Percentiles rank a stretch among this genome's conserved stretches.
Evolutionary conservation across 2,329 filamentous ascomycete genomes (phyloP).

Genomic region (Dendryphion nanum): DNA sequence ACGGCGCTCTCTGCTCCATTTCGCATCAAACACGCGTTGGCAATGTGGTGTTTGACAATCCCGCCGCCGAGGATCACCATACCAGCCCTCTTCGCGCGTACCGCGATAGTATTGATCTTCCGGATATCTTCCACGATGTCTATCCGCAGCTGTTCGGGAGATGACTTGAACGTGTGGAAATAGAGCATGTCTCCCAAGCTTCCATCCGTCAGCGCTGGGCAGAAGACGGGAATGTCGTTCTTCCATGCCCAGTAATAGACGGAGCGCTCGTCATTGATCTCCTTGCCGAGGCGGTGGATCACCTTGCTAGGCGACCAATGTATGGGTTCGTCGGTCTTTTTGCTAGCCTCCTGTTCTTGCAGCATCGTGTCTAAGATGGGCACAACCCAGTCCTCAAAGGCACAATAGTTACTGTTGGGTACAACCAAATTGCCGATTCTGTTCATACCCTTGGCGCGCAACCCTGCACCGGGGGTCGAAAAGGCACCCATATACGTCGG

Average conservation of each 20-base stretch:
- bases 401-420: constrained; percentile 95
- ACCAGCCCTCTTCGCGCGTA: constrained; percentile 81
- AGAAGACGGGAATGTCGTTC: constrained; percentile 96
- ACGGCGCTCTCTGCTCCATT: constrained; percentile 97
- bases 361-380: constrained; percentile 95
- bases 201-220: constrained; percentile 91
- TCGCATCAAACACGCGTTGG: constrained; percentile 95
- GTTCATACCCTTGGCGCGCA: constrained; percentile 86
- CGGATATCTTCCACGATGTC: constrained; percentile 95
- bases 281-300: constrained; percentile 83
- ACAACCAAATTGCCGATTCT: constrained; percentile 95
- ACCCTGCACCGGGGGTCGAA: constrained; percentile 68
- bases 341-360: constrained; percentile 83
- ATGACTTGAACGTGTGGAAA: constrained; percentile 93
- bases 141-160: constrained; percentile 75
- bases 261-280: constrained; percentile 88
- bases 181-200: constrained; percentile 97
- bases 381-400: constrained; percentile 96
- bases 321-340: constrained; percentile 63
- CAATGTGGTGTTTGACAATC: constrained; percentile 97
- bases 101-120: constrained; percentile 85
- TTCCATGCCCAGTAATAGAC: constrained; percentile 98
- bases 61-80: constrained; percentile 96
- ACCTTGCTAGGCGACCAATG: constrained; percentile 95
- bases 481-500: constrained; percentile 93